A percentile compares a stretch with the other conserved stretches of the same genome.
phyloP scores from a whole-genome alignment of 1,284 basidiomycete species.

The Mrakiaceae sp. region DNA sequence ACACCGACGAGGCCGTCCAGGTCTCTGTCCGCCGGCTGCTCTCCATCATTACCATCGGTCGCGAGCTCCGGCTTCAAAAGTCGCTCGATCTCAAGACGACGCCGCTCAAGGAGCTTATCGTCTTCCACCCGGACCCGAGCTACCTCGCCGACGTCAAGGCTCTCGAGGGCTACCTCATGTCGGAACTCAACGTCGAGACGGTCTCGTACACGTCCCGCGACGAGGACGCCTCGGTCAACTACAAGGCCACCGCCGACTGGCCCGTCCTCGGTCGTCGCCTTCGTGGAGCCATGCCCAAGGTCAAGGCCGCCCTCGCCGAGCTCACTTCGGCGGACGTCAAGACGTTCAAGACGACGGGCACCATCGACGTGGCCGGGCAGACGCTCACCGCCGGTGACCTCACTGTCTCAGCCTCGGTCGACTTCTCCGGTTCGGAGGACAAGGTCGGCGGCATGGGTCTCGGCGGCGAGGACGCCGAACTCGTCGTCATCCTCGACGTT shows the following conservation, averaged over 20 bases:
- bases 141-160: slow-evolving; percentile 80
- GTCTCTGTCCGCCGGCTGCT: slow-evolving; percentile 92
- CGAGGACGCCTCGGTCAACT: slow-evolving; percentile 71
- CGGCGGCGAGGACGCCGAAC: slow-evolving; percentile 80
- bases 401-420: slow-evolving; percentile 80
- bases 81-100: slow-evolving; percentile 80
- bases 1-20: slow-evolving; percentile 93
- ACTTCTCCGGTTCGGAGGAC: slow-evolving; percentile 51
- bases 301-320: slow-evolving; percentile 74
- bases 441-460: slow-evolving; percentile 28
- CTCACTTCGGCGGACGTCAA: slow-evolving; percentile 78
- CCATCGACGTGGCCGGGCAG: slow-evolving; percentile 79
- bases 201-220: slow-evolving; percentile 85
- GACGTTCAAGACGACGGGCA: slow-evolving; percentile 61
- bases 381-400: slow-evolving; percentile 81
- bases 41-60: slow-evolving; percentile 81
- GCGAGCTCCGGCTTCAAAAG: slow-evolving; percentile 79
- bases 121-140: slow-evolving; percentile 81
- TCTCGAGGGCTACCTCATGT: slow-evolving; percentile 79
- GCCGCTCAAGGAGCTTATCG: slow-evolving; percentile 81
- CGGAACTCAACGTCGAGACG: slow-evolving; percentile 90
- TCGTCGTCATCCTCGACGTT: slow-evolving; percentile 84
- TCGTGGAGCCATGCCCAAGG: slow-evolving; percentile 81
- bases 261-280: slow-evolving; percentile 86
- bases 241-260: slow-evolving; percentile 91